Conservation (phyloP, 208 protist genomes). For the Leishmania mexicana region DNA sequence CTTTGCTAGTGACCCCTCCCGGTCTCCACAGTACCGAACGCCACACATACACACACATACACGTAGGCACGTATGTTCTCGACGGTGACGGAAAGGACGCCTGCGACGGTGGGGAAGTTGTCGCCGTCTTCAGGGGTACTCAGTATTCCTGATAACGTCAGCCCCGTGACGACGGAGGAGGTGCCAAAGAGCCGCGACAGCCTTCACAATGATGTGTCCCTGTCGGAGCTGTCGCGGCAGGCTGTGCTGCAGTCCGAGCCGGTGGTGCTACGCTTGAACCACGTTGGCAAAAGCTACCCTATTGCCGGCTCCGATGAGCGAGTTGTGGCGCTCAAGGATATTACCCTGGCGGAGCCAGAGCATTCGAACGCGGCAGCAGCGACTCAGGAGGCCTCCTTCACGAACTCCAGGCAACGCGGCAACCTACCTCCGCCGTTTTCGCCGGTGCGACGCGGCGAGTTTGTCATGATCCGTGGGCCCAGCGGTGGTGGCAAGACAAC, state of each 20-base stretch:
- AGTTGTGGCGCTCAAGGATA: conserved; percentile 65
- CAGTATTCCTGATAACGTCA: background rate
- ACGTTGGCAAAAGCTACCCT: conserved; percentile 74
- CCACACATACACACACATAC: background rate
- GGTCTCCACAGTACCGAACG: background rate
- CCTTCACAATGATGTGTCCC: background rate
- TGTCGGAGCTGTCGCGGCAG: conserved; percentile 19
- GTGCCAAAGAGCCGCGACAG: background rate
- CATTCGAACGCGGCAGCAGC: background rate
- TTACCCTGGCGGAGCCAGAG: conserved; percentile 53
- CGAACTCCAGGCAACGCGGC: background rate
- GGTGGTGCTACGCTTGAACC: conserved; percentile 61
- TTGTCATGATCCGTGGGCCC: conserved; percentile 97
- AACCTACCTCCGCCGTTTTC: conserved; percentile 43
- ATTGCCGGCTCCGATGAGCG: conserved; percentile 58
- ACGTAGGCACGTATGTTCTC: background rate
- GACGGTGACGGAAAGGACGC: background rate
- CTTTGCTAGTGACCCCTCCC: background rate
- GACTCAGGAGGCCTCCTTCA: background rate
- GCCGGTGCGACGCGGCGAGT: conserved; percentile 92
- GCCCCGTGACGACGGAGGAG: background rate
- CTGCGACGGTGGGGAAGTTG: background rate
- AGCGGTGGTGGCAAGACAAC: conserved; percentile 97
- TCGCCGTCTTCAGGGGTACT: background rate
- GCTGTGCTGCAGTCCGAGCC: conserved; percentile 33